Base-by-base conservation (phyloP, 768 basidiomycete species). In the Lactarius pseudohatsudake region DNA sequence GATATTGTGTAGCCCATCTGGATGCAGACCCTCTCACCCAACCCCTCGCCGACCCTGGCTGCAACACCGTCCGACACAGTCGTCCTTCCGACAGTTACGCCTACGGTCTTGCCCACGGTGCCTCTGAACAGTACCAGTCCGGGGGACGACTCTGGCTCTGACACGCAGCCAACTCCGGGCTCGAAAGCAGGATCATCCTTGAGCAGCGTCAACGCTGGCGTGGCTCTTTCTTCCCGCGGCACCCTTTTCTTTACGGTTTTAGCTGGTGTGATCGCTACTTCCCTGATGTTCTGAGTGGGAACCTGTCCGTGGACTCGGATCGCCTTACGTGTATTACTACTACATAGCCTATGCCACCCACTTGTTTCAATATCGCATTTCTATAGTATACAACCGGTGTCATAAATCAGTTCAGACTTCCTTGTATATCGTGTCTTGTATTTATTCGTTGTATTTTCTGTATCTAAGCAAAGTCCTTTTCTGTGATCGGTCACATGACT, bases 161-260 rank as follows among this genome's bases (percentile, higher is more conserved):
- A 1, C 32, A 3, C 38, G 11, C 16, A 59, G 18, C n/a, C 66
- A 34, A 28, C 6, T 34, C 16, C 26, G 2, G 15, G 1, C 26
- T 5, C 6, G n/a, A 10, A 38, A 18, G 32, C 5, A 3, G 56
- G 3, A 11, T 43, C 57, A 4, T 6, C 18, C 6, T 56, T 9
- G 22, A 55, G 22, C 6, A 59, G 22, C 1, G 41, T 43, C 34
- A 67, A 67, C 58, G 58, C 62, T 59, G 62, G 66, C 53, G 62
- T 60, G 18, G 53, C 62, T 8, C 58, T 64, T 22, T n/a, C 62
- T 34, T 47, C 43, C 13, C 53, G 54, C 4, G n/a, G 36, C 4
- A 28, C 43, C 13, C 10, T 47, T 3, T 16, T 59, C 34, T 32
- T 26, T 43, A 30, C n/a, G 9, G 16, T 28, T 26, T 26, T 67